Evolutionary conservation across 2,329 filamentous ascomycete genomes (phyloP).

Genomic region (Apiospora aurea): DNA sequence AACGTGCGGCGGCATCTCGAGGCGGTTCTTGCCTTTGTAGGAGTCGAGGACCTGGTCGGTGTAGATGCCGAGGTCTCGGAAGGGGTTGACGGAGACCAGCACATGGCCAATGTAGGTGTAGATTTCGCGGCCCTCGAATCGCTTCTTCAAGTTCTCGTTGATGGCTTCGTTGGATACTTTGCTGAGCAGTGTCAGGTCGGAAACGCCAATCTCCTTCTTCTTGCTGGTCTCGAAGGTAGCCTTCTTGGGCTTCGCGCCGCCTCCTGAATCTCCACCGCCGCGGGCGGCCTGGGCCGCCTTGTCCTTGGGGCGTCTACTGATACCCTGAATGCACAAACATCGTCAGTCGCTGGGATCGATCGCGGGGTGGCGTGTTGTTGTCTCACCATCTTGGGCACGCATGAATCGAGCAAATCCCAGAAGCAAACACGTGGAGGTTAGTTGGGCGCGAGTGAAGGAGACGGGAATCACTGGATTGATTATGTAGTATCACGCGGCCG

Average conservation of each 20-base stretch:
- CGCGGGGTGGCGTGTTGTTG: conserved; percentile 6
- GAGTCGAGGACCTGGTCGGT: conserved; percentile 92
- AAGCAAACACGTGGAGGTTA: conserved; percentile 28
- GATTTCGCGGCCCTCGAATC: conserved; percentile 96
- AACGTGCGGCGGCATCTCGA: conserved; percentile 94
- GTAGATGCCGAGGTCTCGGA: conserved; percentile 97
- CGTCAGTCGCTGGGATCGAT: conserved; percentile 22
- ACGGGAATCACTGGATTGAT: neutral
- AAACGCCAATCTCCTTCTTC: conserved; percentile 99
- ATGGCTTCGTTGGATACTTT: conserved; percentile 99
- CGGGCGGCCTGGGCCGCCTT: conserved; percentile 52
- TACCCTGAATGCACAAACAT: conserved; percentile 46
- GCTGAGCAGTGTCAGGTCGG: conserved; percentile 95
- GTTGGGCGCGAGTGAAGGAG: neutral
- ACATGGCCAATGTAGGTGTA: conserved; percentile 99
- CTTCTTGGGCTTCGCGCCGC: conserved; percentile 80
- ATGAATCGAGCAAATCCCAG: conserved; percentile 34
- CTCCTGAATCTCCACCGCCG: conserved; percentile 45
- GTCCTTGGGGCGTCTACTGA: conserved; percentile 58
- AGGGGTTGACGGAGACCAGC: conserved; percentile 97
- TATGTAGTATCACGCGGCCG: neutral
- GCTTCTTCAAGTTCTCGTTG: conserved; percentile 98
- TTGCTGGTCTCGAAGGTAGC: conserved; percentile 94
- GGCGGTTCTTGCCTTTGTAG: conserved; percentile 95
- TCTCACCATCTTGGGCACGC: conserved; percentile 38